These are phyloP conservation scores for Alternaria ventricosa DNA, from an alignment of 2,329 filamentous ascomycete species.

Conservation along the genomic window DNA sequence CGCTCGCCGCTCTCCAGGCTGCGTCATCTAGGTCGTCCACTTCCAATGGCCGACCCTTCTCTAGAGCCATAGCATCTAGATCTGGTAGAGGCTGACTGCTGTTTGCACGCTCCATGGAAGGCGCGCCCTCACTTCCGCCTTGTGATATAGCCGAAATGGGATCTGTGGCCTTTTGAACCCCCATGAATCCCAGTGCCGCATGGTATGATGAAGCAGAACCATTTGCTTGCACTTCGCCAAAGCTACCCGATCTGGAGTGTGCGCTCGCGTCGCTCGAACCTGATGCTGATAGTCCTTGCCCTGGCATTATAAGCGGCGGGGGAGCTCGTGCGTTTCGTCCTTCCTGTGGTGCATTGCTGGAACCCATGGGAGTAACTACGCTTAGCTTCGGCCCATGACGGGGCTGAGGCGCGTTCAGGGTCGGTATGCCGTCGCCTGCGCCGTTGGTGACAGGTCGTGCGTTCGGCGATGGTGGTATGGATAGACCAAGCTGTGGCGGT, in stretches of 20 bases:
- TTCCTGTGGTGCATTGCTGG: conserved; percentile 74
- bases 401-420: conserved; percentile 56
- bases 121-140: conserved; percentile 70
- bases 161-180: conserved; percentile 72
- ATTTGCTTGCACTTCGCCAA: conserved; percentile 79
- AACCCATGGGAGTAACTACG: conserved; percentile 88
- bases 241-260: conserved; percentile 84
- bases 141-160: conserved; percentile 90
- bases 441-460: conserved; percentile 76
- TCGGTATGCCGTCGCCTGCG: conserved; percentile 49
- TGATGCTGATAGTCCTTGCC: conserved; percentile 66
- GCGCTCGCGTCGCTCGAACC: conserved; percentile 82
- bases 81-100: conserved; percentile 78
- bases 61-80: conserved; percentile 80
- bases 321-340: conserved; percentile 61
- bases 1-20: conserved; percentile 91
- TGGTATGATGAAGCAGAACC: conserved; percentile 84
- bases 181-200: conserved; percentile 81
- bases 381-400: conserved; percentile 76
- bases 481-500: conserved; percentile 80
- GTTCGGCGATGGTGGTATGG: conserved; percentile 87
- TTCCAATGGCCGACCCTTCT: conserved; percentile 83
- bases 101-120: conserved; percentile 78
- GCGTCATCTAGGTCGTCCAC: conserved; percentile 95
- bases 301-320: conserved; percentile 59